Evolutionary conservation across 208 protist genomes (phyloP).

Genomic region (Blechomonas ayalai): DNA sequence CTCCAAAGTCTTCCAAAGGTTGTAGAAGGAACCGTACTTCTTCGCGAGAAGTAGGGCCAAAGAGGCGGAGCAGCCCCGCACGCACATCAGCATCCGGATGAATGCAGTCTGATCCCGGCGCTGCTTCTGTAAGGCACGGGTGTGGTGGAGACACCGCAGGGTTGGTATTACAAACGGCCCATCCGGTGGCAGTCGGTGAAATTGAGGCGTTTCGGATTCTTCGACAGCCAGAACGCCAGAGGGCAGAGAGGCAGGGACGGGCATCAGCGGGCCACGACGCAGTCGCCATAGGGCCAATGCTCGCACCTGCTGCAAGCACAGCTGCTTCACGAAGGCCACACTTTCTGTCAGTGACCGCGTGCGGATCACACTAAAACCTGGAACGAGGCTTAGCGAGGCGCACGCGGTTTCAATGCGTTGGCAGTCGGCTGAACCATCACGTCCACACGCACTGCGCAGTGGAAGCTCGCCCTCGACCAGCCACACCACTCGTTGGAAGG

Average conservation of each 20-base stretch:
- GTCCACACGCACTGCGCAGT: background rate
- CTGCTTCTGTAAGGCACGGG: slow-evolving; percentile 16
- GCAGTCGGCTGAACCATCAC: slow-evolving; percentile 1
- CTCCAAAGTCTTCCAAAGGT: slow-evolving; percentile 35
- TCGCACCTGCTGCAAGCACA: slow-evolving; percentile 9
- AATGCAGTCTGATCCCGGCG: slow-evolving; percentile 55
- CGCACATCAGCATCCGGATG: slow-evolving; percentile 66
- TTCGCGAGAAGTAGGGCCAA: slow-evolving; percentile 29
- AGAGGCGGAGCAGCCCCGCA: slow-evolving; percentile 52
- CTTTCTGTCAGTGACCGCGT: slow-evolving; percentile 42
- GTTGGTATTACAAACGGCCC: slow-evolving; percentile 12
- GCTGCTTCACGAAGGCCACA: slow-evolving; percentile 24
- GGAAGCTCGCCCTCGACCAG: slow-evolving; percentile 48
- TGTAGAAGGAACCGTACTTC: slow-evolving; percentile 50
- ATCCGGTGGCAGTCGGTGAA: too few species aligned
- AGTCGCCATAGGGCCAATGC: slow-evolving; percentile 5
- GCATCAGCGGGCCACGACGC: background rate
- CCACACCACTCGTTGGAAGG: slow-evolving; percentile 58
- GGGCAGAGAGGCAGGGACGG: background rate
- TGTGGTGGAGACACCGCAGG: slow-evolving; percentile 10
- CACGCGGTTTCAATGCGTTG: slow-evolving; percentile 37
- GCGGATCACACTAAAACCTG: slow-evolving; percentile 28
- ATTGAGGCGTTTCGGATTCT: too few species aligned
- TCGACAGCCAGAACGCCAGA: too few species aligned
- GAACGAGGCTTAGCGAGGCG: slow-evolving; percentile 18